These are phyloP conservation scores for Angophora floribunda DNA, from an alignment of 345 rosid species.

Conservation along the genomic window DNA sequence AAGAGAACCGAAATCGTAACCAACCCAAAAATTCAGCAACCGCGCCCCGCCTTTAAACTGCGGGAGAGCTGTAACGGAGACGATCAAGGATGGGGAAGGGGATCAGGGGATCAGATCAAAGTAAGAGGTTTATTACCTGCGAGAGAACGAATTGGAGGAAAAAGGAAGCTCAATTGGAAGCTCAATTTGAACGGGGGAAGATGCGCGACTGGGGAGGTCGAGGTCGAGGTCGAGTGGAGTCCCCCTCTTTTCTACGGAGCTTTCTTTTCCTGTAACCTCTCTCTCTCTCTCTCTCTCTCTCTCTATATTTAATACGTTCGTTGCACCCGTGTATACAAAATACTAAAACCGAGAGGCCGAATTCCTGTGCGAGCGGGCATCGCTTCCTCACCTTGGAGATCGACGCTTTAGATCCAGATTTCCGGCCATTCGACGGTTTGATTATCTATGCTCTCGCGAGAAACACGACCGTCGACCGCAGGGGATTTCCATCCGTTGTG, in stretches of 20 bases:
- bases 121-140: background rate
- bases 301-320: background rate
- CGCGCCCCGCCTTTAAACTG: background rate
- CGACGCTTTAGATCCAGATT: background rate
- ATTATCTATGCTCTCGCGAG: background rate
- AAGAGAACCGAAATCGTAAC: background rate
- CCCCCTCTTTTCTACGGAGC: background rate
- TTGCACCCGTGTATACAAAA: background rate
- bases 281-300: background rate
- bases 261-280: background rate
- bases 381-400: background rate
- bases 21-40: background rate
- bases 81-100: background rate
- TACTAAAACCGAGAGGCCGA: background rate
- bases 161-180: background rate
- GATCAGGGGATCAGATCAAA: background rate
- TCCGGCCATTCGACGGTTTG: background rate
- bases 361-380: background rate
- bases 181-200: background rate
- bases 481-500: background rate
- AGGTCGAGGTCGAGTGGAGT: background rate
- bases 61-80: background rate
- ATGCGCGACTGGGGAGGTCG: background rate
- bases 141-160: background rate
- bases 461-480: background rate